phyloP scores from a whole-genome alignment of 139 green algal species.

The Volvox africanus region DNA sequence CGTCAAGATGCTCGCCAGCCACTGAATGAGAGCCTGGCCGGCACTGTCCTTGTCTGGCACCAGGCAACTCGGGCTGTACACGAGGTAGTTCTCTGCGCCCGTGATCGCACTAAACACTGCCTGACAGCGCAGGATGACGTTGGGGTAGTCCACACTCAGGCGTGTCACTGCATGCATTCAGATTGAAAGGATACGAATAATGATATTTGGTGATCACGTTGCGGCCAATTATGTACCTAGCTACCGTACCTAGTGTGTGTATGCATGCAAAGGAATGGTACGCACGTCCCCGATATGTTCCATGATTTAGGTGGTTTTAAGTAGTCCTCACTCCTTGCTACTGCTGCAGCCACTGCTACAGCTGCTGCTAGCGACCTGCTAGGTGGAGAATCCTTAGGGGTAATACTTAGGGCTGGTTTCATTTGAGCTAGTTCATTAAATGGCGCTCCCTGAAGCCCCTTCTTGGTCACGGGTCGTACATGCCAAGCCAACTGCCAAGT shows the following conservation, averaged over 20 bases:
- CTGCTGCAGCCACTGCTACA: no score
- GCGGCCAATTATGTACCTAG: background rate
- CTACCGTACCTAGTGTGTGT: background rate
- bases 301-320: no score
- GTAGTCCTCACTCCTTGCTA: background rate
- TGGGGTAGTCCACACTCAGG: constrained; percentile 40
- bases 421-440: no score
- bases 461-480: no score
- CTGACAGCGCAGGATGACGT: constrained; percentile 34
- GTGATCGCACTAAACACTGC: constrained; percentile 24
- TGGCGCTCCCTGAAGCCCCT: no score
- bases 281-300: background rate
- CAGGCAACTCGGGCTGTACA: constrained; percentile 33
- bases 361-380: no score
- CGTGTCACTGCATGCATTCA: background rate
- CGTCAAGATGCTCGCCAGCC: background rate
- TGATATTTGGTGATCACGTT: no score
- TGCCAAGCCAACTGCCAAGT: no score
- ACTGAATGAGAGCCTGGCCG: constrained; percentile 17
- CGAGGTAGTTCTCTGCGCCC: constrained; percentile 29
- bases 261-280: background rate
- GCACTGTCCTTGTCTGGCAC: background rate
- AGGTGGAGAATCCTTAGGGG: no score
- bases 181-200: background rate
- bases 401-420: no score